Evolutionary conservation across 164 flowering plant species (phyloP), one percentile per base, ranked within the genome.

Genomic region (Euptelea pleiosperma): DNA sequence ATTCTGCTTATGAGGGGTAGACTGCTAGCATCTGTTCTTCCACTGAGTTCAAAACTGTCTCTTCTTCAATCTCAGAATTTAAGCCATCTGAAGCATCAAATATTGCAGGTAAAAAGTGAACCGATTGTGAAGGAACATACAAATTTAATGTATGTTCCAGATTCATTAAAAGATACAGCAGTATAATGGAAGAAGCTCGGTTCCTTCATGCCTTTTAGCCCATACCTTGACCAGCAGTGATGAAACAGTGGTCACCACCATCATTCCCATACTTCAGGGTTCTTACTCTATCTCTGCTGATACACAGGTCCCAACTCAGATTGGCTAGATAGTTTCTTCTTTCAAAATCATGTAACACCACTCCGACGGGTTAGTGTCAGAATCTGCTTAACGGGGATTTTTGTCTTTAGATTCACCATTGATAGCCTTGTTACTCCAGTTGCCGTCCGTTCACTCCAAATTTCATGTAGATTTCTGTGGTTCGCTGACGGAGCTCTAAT

Each of bases 51-150:
- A 26, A 67, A 55, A 21, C 58, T 62, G 5, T 61, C 34, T 75
- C 82, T 29, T 71, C 77, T 37, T 83, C 92, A 68, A 71, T 74
- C 49, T 77, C 86, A 31, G 94, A 82, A 66, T 66, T 49, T 5
- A 64, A 62, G 57, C 71, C 79, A 52, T 83, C 84, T 43, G 79
- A 82, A 63, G 79, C 77, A 75, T 85, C 86, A 75, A 79, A 88
- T 30, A 70, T 39, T 25, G 62, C 75, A 21, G 78, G 69, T 21
- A 56, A 35, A n/a, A 57, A 58, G 41, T 74, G 79, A 60, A 63
- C 70, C 52, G 61, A 39, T 18, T 68, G 72, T 8, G 71, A 53
- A 56, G 58, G 58, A 61, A 60, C 56, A 55, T 64, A 36, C 3
- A 47, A 48, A 48, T 68, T 62, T 2, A 57, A 39, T 9, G 72